A percentile compares a stretch with the other conserved stretches of the same genome.
These are phyloP conservation scores for Plasmodium ovale DNA, from an alignment of 169 alveolate species.

Conservation along the genomic window DNA sequence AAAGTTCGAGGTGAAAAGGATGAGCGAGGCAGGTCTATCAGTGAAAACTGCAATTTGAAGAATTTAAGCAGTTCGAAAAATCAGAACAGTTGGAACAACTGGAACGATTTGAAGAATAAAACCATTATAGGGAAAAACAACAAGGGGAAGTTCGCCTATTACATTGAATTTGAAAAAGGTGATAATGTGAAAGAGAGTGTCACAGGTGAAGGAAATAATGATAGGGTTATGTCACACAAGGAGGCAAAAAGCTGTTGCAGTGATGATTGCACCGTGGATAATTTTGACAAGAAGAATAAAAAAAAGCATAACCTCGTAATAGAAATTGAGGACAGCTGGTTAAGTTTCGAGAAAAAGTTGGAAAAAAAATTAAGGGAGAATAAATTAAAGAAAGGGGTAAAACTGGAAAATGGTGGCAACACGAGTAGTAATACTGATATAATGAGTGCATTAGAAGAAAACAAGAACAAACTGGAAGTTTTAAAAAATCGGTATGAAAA, in stretches of 20 bases:
- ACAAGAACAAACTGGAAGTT: slow-evolving; percentile 34
- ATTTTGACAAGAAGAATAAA: slow-evolving; percentile 3
- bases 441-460: slow-evolving; percentile 69
- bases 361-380: slow-evolving; percentile 28
- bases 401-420: not conserved
- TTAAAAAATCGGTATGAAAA: slow-evolving; percentile 55
- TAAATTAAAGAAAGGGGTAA: not conserved
- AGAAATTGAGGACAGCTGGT: slow-evolving; percentile 72
- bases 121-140: slow-evolving; percentile 67
- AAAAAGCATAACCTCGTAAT: not conserved
- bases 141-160: slow-evolving; percentile 52
- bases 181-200: slow-evolving; percentile 19
- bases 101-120: slow-evolving; percentile 56
- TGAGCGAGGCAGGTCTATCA: slow-evolving; percentile 39
- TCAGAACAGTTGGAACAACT: too few species aligned
- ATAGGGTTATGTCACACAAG: not conserved
- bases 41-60: slow-evolving; percentile 33
- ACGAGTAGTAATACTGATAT: not conserved
- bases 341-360: slow-evolving; percentile 61
- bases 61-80: too few species aligned
- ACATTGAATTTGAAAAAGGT: slow-evolving; percentile 58
- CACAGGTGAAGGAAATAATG: not conserved
- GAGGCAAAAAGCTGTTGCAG: not conserved
- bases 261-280: not conserved
- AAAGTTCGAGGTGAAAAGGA: not conserved